These are phyloP conservation scores for Penicillium brevicompactum DNA, from an alignment of 2,329 filamentous ascomycete genomes.

Conservation along the genomic window DNA sequence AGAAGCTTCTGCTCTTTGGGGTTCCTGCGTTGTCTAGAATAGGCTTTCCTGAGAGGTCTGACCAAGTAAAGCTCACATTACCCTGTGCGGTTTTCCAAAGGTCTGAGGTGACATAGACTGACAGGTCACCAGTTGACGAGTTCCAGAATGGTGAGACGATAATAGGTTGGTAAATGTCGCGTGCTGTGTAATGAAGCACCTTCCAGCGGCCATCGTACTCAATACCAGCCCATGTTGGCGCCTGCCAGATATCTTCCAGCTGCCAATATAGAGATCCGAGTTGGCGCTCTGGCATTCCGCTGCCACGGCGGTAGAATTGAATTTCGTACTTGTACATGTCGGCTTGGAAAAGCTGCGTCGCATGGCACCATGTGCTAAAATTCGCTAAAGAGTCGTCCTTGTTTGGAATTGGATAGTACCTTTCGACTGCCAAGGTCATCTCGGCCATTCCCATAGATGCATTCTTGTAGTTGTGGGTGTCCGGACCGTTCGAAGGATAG, in stretches of 20 bases:
- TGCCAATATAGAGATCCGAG: constrained; percentile 67
- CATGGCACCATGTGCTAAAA: constrained; percentile 63
- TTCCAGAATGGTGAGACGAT: constrained; percentile 63
- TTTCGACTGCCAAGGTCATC: constrained; percentile 59
- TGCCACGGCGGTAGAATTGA: constrained; percentile 63
- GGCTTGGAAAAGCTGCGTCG: constrained; percentile 66
- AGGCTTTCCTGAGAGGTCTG: constrained; percentile 50
- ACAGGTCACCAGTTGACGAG: constrained; percentile 51
- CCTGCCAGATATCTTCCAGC: constrained; percentile 66
- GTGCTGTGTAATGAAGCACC: constrained; percentile 60
- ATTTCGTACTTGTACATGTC: constrained; percentile 64
- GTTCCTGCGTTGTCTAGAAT: constrained; percentile 43
- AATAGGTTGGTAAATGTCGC: constrained; percentile 60
- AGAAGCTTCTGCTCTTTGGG: constrained; percentile 39
- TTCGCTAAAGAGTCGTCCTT: constrained; percentile 58
- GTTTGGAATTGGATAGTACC: constrained; percentile 60
- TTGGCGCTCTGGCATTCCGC: constrained; percentile 59
- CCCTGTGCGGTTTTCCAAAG: constrained; percentile 55
- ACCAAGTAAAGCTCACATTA: constrained; percentile 54
- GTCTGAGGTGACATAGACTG: constrained; percentile 60
- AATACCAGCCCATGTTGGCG: constrained; percentile 64
- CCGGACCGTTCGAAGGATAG: constrained; percentile 54
- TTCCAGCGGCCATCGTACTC: constrained; percentile 67
- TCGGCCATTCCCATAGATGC: constrained; percentile 48
- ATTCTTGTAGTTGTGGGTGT: constrained; percentile 48